Evolutionary conservation across 192 early-diverging fungal species (phyloP).

Genomic region (Coemansia reversa): DNA sequence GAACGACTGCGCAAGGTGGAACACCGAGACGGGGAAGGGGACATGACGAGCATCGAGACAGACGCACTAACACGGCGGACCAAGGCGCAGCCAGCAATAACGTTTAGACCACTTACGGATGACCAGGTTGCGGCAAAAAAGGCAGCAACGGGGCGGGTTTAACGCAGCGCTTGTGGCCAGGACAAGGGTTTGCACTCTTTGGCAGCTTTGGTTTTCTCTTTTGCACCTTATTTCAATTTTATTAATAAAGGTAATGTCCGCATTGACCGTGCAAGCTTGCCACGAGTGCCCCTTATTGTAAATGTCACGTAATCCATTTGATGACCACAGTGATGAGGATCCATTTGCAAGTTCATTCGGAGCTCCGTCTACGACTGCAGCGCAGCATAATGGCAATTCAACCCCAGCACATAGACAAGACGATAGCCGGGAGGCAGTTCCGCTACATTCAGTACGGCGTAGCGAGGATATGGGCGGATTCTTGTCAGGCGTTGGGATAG

Average conservation of each 20-base stretch:
- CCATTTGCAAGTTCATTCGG: slow-evolving; percentile 45
- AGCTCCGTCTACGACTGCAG: slow-evolving; percentile 24
- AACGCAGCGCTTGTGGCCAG: not conserved
- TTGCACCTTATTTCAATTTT: not conserved
- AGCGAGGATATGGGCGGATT: slow-evolving; percentile 42
- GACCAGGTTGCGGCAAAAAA: slow-evolving; percentile 42
- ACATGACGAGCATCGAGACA: not conserved
- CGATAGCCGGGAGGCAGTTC: slow-evolving; percentile 37
- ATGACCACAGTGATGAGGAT: slow-evolving; percentile 38
- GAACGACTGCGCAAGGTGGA: not conserved
- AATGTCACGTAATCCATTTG: slow-evolving; percentile 53
- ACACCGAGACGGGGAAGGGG: not conserved
- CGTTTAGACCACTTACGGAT: slow-evolving; percentile 39
- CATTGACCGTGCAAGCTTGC: not conserved
- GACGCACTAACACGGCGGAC: slow-evolving; percentile 19
- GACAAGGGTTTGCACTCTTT: slow-evolving; percentile 2
- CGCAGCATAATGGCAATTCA: slow-evolving; percentile 13
- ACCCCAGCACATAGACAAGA: slow-evolving; percentile 17
- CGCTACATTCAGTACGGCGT: slow-evolving; percentile 37
- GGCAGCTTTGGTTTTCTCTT: not conserved
- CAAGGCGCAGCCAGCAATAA: slow-evolving; percentile 21
- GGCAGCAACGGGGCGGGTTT: slow-evolving; percentile 2
- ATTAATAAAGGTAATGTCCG: not conserved
- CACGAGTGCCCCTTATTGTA: not conserved
- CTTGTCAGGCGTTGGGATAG: slow-evolving; percentile 27